Evolutionary conservation across 306 rosid genomes (phyloP).

Genomic region (Bauhinia variegata): DNA sequence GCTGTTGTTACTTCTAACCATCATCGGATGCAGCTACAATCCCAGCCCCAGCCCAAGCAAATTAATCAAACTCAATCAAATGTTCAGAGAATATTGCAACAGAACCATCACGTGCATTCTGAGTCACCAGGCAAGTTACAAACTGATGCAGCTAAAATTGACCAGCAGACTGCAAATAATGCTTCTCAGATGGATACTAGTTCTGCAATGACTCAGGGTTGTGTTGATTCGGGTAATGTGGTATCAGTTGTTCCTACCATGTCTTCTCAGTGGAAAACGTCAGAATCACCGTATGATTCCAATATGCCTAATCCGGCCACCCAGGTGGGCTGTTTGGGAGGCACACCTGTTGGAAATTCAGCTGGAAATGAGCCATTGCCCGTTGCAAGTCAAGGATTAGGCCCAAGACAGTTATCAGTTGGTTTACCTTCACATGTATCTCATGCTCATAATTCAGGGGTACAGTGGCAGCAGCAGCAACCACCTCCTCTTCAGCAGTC

Average conservation of each 20-base stretch:
- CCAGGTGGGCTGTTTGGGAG: constrained; percentile 59
- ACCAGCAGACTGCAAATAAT: constrained; percentile 62
- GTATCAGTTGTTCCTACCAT: constrained; percentile 52
- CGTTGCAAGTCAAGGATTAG: constrained; percentile 62
- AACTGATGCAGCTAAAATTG: constrained; percentile 61
- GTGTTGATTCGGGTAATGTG: constrained; percentile 53
- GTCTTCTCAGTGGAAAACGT: constrained; percentile 72
- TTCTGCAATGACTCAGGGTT: constrained; percentile 55
- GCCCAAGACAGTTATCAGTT: constrained; percentile 64
- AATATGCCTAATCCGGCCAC: constrained; percentile 50
- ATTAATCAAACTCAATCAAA: constrained; percentile 63
- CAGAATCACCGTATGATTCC: constrained; percentile 66
- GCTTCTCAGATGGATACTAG: constrained; percentile 54
- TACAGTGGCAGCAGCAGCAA: constrained; percentile 74
- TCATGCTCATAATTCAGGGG: constrained; percentile 73
- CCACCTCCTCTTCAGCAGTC: constrained; percentile 56
- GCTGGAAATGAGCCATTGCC: constrained; percentile 57
- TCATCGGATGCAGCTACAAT: constrained; percentile 53
- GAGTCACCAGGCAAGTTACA: constrained; percentile 62
- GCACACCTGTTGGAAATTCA: constrained; percentile 58
- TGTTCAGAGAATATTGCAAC: constrained; percentile 68
- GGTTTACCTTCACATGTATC: constrained; percentile 67
- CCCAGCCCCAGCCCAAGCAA: constrained; percentile 67
- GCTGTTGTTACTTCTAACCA: constrained; percentile 54
- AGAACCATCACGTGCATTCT: constrained; percentile 59